Conservation (phyloP, 495 filamentous ascomycete genomes). For the Astrocystis sublimbata region DNA sequence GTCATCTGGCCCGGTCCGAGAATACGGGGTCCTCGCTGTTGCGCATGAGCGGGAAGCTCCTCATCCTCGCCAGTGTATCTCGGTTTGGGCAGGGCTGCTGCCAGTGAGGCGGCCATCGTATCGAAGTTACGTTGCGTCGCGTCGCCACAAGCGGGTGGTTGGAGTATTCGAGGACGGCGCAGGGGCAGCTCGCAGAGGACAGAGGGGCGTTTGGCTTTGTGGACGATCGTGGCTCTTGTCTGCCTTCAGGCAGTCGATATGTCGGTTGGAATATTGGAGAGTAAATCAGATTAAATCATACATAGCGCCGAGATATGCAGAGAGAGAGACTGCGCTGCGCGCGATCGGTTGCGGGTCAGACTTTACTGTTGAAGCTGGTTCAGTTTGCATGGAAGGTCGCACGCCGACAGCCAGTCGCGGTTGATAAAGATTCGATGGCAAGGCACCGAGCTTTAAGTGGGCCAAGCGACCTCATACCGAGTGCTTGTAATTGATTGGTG, state of each 20-base stretch:
- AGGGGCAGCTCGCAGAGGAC: too few relatives aligned
- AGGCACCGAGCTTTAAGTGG: too few relatives aligned
- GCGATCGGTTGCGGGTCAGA: background rate
- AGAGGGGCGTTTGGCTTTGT: too few relatives aligned
- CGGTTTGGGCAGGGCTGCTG: conserved; percentile 83
- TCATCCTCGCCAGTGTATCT: conserved; percentile 86
- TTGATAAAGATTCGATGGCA: too few relatives aligned
- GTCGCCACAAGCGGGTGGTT: background rate
- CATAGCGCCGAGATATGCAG: background rate
- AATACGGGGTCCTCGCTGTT: conserved; percentile 75
- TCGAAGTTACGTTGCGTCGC: background rate
- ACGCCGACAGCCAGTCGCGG: too few relatives aligned
- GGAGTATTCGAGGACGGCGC: too few relatives aligned
- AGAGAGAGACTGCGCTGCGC: background rate
- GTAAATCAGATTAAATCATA: background rate
- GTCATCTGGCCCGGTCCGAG: conserved; percentile 76
- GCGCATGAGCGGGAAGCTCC: conserved; percentile 69
- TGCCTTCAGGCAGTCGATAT: background rate
- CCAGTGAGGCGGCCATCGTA: conserved; percentile 70
- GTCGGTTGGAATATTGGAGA: background rate
- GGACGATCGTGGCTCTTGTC: too few relatives aligned
- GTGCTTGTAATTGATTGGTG: too few relatives aligned
- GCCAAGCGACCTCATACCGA: too few relatives aligned
- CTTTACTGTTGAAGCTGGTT: conserved; percentile 8
- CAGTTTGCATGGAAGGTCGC: too few relatives aligned